Evolutionary conservation across 139 green algal genomes (phyloP), one percentile per base, ranked within the genome.

Genomic region (Chlorella sp.): DNA sequence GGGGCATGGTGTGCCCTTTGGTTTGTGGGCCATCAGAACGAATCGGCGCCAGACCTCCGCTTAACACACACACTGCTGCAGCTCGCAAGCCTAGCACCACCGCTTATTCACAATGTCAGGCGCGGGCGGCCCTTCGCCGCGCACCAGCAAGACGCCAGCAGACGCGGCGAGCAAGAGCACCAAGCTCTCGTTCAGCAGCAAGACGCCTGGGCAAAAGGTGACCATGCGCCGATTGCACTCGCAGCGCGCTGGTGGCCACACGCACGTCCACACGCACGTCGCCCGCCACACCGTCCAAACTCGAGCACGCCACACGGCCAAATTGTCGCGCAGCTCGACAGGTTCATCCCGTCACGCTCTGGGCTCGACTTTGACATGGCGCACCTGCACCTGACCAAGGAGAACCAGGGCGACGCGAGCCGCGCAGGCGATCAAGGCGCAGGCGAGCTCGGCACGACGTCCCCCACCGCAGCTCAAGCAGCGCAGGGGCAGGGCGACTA

Each of bases 291-390:
- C n/a, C n/a, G n/a, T n/a, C n/a, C n/a, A n/a, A n/a, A n/a, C n/a
- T n/a, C n/a, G n/a, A n/a, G n/a, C n/a, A n/a, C n/a, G n/a, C n/a
- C n/a, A n/a, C n/a, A n/a, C n/a, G 42, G 42, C 42, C 42, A 55
- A 55, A 55, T 17, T 55, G 42, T 55, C 55, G 6, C 24, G 76
- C 87, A 96, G 88, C 67, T 95, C 49, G 94, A 98, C 79, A 83
- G 94, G 22, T 98, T 98, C 89, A 97, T 98, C 61, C 93, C 94
- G 20, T 87, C 83, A 35, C 80, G 94, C 1, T 88, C 79, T 31
- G 85, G 81, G 26, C 87, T 95, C 73, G 91, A 98, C 78, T 30
- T 96, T 1, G 92, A 98, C 68, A 70, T 89, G 1, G 88, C 92
- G 3, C 81, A 83, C 75, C 95, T 90, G 73, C 89, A 83, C 34